Evolutionary conservation across 2,329 filamentous ascomycete species (phyloP), one percentile per base, ranked within the genome.

Genomic region (Thyridium curvatum): DNA sequence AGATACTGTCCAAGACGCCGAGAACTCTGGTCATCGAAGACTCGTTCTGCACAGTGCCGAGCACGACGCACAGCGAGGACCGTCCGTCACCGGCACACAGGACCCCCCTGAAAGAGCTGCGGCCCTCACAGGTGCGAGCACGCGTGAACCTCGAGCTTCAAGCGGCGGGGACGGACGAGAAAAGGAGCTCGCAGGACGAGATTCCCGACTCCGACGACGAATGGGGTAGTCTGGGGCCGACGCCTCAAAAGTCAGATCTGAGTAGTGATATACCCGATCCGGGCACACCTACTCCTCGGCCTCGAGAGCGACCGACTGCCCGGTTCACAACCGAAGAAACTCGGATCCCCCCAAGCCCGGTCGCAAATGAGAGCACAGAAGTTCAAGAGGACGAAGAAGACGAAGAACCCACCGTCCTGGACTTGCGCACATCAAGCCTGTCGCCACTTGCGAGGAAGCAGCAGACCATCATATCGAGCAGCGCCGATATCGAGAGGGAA

Each of bases 191-290:
- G 21, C 21, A 10, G 10, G 21, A 26, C 2, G 68, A 72, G 41
- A 72, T 75, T 21, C 67, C 71, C 1, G 71, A 75, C 42, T 72
- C 71, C 2, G 71, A 74, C 30, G 68, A 66, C 10, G 68, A 69
- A 7, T 49, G 56, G 8, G 57, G 57, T 12, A 50, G 47, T 15
- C 35, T 53, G 30, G 45, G 33, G 14, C 46, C 43, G 52, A 59
- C 44, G 29, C 50, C 15, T 49, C 50, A 7, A 58, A 62, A 4
- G 46, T 47, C 3, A 10, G 6, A 26, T 6, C 6, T 6, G 21
- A 26, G 6, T 10, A 10, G 10, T 10, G 21, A 26, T 26, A 26
- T 26, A 6, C 21, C 57, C 58, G 46, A 66, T 1, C 48, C 47
- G 2, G 44, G 42, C 2, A 52, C 51, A 15, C 52, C 54, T 12